A percentile compares a stretch with the other conserved stretches of the same genome.
These are phyloP conservation scores for Metschnikowia vanudenii DNA, from an alignment of 805 yeast species.

Conservation along the genomic window DNA sequence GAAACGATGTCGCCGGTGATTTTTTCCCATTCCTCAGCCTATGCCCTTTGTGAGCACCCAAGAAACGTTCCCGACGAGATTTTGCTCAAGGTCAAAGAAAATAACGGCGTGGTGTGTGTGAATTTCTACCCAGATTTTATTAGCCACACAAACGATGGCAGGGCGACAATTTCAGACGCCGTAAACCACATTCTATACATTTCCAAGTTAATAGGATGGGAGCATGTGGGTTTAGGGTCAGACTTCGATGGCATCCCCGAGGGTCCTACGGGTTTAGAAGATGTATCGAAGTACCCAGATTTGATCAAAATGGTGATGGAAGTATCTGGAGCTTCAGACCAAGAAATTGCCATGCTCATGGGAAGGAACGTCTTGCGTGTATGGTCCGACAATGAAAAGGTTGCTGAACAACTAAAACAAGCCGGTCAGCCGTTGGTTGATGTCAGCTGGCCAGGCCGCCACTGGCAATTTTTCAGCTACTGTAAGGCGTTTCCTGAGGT, in stretches of 20 bases:
- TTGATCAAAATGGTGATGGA: slow-evolving; percentile 27
- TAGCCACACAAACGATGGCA: slow-evolving; percentile 16
- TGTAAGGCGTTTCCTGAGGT: slow-evolving; percentile 36
- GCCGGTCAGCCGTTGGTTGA: slow-evolving; percentile 27
- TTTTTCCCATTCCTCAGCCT: slow-evolving; percentile 50
- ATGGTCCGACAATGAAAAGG: slow-evolving; percentile 42
- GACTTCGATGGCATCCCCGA: slow-evolving; percentile 54
- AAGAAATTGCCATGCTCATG: slow-evolving; percentile 43
- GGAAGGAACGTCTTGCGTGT: slow-evolving; percentile 48
- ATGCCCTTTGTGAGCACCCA: slow-evolving; percentile 37
- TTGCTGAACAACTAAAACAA: slow-evolving; percentile 21
- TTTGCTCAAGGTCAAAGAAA: slow-evolving; percentile 34
- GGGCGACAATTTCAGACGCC: slow-evolving; percentile 44
- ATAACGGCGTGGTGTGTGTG: slow-evolving; percentile 48
- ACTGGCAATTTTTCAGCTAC: slow-evolving; percentile 39
- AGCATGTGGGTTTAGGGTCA: slow-evolving; percentile 48
- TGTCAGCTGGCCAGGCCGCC: slow-evolving; percentile 41
- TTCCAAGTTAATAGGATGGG: slow-evolving; percentile 48
- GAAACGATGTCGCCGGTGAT: slow-evolving; percentile 47
- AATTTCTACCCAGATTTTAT: slow-evolving; percentile 47
- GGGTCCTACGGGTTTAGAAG: slow-evolving; percentile 52
- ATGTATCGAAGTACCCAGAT: slow-evolving; percentile 46
- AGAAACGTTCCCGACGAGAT: slow-evolving; percentile 52
- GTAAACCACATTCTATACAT: slow-evolving; percentile 46
- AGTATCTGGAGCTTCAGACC: slow-evolving; percentile 40